A percentile compares a stretch with the other conserved stretches of the same genome.
These are phyloP conservation scores for Aleurites moluccanus DNA, from an alignment of 441 rosid species.

Conservation along the genomic window DNA sequence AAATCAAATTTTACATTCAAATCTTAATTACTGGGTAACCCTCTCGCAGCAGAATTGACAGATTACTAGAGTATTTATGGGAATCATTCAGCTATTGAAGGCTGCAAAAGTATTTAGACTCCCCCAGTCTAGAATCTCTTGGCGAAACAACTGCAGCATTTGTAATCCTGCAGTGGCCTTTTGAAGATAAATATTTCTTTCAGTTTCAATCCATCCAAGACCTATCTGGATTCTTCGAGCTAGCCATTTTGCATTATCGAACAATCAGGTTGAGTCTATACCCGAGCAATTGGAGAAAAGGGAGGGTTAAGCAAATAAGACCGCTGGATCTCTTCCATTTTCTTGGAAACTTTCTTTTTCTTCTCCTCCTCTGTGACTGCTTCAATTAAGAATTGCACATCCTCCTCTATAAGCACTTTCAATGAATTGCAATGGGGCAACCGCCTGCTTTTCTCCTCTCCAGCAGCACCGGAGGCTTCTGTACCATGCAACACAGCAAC, in stretches of 20 bases:
- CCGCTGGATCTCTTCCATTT: constrained; percentile 42
- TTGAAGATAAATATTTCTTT: neutral
- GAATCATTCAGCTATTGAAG: constrained; percentile 2
- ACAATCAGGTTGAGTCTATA: constrained; percentile 35
- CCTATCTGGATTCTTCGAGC: neutral
- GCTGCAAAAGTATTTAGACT: constrained; percentile 1
- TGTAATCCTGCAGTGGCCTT: neutral
- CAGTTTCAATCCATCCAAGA: neutral
- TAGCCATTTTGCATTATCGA: constrained; percentile 17
- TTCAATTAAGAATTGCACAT: constrained; percentile 63
- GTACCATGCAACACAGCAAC: constrained; percentile 67
- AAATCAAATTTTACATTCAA: constrained; percentile 34
- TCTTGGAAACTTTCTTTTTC: constrained; percentile 43
- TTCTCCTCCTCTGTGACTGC: constrained; percentile 52
- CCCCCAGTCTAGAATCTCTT: too few species aligned
- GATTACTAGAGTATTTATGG: neutral
- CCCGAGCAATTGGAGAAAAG: constrained; percentile 84
- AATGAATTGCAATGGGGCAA: constrained; percentile 53
- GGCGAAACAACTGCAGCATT: neutral
- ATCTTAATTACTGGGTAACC: neutral
- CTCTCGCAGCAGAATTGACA: neutral
- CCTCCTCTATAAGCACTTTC: constrained; percentile 69
- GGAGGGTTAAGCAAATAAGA: constrained; percentile 79
- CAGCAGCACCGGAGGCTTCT: constrained; percentile 34
- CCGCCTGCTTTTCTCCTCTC: constrained; percentile 32